Base-by-base conservation (phyloP, 2,329 filamentous ascomycete genomes). In the Fusarium sp. region DNA sequence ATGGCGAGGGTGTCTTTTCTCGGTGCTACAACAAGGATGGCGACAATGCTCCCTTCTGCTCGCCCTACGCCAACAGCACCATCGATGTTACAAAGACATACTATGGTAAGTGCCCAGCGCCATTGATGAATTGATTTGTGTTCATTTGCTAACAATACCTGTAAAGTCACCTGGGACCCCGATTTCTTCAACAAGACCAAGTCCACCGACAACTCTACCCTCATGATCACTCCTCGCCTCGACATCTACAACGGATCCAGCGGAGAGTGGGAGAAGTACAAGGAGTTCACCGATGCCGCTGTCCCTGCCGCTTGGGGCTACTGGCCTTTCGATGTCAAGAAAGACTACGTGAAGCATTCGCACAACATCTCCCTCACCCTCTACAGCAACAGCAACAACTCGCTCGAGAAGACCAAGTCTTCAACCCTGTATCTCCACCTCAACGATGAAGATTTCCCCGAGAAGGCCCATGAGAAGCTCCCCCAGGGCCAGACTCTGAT, bases 131-230 rank as follows among this genome's bases (percentile, higher is more conserved):
- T 45, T 26, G 30, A 11, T 32, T 11, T 24, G 7, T 12, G 11
- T 5, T 11, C 9, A 38, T 24, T 32, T 38, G 19, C 51, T 64
- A 53, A 59, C 42, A 39, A 14, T 7, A 23, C 20, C 6, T 17
- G 17, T 4, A 21, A 15, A 88, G 86, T 88, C 53, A 86, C 84
- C 26, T 88, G 86, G 85, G 85, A 88, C 67, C 78, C 85, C 23
- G 76, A 80, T 49, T 84, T 79, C 75, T 87, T 85, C 77, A 78
- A 78, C 69, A 73, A 77, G 46, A 76, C 78, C 55, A 79, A 81
- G 43, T 75, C 78, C 53, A 78, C 80, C 68, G 65, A 59, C 62
- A 78, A 78, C 67, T 51, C 69, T 26, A 76, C 76, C 30, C 62
- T 72, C 54, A 74, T 75, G 24, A 69, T 80, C 52, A 67, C 72